Percentiles rank a stretch among this genome's conserved stretches.
Conservation (phyloP, 805 yeast species). For the Kodamaea laetipori region DNA sequence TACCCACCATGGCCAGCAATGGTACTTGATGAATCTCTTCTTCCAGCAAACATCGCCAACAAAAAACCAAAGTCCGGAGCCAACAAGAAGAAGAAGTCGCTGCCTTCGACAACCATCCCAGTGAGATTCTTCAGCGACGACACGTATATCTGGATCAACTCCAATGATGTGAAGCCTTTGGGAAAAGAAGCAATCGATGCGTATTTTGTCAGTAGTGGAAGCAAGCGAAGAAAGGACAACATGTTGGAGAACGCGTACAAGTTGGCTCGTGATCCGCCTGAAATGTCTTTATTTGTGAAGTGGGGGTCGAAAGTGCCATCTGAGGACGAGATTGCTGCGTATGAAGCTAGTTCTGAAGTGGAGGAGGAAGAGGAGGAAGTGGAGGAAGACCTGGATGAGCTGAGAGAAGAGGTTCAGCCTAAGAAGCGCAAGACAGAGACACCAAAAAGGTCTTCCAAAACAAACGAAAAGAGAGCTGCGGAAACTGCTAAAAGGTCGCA, state of each 20-base stretch:
- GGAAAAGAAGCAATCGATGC: constrained; percentile 42
- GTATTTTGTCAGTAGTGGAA: constrained; percentile 28
- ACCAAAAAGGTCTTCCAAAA: constrained; percentile 13
- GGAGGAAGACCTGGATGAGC: constrained; percentile 25
- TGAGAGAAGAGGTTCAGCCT: constrained; percentile 14
- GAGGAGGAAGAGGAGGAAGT: constrained; percentile 27
- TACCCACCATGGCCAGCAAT: constrained; percentile 92
- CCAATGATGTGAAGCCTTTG: constrained; percentile 52
- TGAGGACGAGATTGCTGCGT: constrained; percentile 35
- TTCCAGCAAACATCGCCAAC: constrained; percentile 57
- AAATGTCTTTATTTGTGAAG: constrained; percentile 40
- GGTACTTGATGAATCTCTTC: constrained; percentile 59
- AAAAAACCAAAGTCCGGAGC: constrained; percentile 49
- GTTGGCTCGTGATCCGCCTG: constrained; percentile 51
- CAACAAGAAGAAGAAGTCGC: constrained; percentile 12
- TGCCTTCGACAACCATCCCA: constrained; percentile 37
- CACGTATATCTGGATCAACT: constrained; percentile 67
- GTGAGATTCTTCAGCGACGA: constrained; percentile 75
- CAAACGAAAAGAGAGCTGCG: constrained; percentile 14
- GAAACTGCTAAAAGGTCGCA: constrained; percentile 14
- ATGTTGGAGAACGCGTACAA: constrained; percentile 52
- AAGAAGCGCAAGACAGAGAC: constrained; percentile 16
- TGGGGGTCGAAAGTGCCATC: constrained; percentile 50
- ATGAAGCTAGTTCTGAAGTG: constrained; percentile 39
- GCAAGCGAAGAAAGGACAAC: constrained; percentile 43